Percentiles rank a stretch among this genome's conserved stretches.
Evolutionary conservation across 208 protist species (phyloP).

Genomic region (Crithidia bombi): DNA sequence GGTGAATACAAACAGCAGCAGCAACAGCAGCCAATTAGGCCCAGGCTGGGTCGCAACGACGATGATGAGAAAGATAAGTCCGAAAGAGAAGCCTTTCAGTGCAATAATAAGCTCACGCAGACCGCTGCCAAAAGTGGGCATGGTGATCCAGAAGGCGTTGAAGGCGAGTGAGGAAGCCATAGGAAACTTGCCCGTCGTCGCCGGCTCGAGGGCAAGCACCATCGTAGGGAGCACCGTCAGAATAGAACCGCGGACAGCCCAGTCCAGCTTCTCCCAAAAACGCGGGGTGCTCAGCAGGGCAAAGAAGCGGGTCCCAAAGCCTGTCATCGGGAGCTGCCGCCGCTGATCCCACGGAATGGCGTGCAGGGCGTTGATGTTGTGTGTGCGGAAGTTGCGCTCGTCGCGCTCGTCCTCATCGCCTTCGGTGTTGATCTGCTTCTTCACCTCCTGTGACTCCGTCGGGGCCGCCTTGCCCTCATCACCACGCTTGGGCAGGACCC

Average conservation of each 20-base stretch:
- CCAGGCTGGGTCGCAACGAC: conserved; percentile 62
- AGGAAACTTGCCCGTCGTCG: conserved; percentile 66
- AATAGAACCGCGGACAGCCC: conserved; percentile 80
- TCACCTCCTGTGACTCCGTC: conserved; percentile 28
- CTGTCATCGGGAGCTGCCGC: conserved; percentile 69
- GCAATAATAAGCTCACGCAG: conserved; percentile 78
- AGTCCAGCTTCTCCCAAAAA: conserved; percentile 92
- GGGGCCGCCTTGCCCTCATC: conserved; percentile 21
- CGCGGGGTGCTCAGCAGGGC: conserved; percentile 77
- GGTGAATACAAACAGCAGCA: conserved; percentile 82
- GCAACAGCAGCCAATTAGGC: conserved; percentile 65
- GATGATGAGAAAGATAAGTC: conserved; percentile 69
- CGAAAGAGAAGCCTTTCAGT: conserved; percentile 84
- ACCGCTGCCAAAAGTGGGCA: conserved; percentile 86
- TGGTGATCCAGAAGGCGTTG: conserved; percentile 90
- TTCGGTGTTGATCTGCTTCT: conserved; percentile 30
- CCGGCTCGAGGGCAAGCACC: conserved; percentile 84
- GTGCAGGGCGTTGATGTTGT: conserved; percentile 80
- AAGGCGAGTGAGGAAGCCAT: conserved; percentile 82
- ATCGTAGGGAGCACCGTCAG: conserved; percentile 88
- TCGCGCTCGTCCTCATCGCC: conserved; percentile 78
- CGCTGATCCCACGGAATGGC: conserved; percentile 91
- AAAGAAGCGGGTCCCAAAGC: conserved; percentile 86
- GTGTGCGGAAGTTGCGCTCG: conserved; percentile 62
- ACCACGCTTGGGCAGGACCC: conserved; percentile 4